A percentile compares a stretch with the other conserved stretches of the same genome.
These are phyloP conservation scores for Barnettozyma hawaiiensis DNA, from an alignment of 1,139 yeast genomes.

Conservation along the genomic window DNA sequence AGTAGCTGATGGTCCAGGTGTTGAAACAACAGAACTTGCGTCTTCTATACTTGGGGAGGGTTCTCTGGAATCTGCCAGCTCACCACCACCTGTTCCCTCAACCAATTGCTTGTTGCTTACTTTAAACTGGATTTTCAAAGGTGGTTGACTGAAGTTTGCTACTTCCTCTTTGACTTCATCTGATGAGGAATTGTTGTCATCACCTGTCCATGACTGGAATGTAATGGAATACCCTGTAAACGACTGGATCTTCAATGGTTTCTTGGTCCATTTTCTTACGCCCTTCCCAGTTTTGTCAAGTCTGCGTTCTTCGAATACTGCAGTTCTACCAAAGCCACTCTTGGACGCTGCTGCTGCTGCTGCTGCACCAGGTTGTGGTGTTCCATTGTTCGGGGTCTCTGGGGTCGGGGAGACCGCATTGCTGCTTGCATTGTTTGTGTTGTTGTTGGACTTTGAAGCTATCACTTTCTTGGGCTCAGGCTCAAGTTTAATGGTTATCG, in stretches of 20 bases:
- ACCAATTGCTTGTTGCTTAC: conserved; percentile 9
- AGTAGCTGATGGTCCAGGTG: conserved; percentile 12
- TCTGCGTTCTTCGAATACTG: conserved; percentile 13
- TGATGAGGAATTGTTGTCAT: not conserved
- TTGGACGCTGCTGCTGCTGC: conserved; percentile 2
- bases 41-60: conserved; percentile 12
- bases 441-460: conserved; percentile 22
- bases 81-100: not conserved
- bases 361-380: conserved; percentile 5
- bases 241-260: conserved; percentile 44
- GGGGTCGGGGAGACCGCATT: conserved; percentile 8
- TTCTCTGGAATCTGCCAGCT: conserved; percentile 9
- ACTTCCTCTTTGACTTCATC: conserved; percentile 1
- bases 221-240: conserved; percentile 53
- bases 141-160: conserved; percentile 3
- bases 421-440: conserved; percentile 8
- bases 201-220: conserved; percentile 40
- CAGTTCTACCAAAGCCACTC: conserved; percentile 11
- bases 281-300: conserved; percentile 48
- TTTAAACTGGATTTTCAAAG: conserved; percentile 10
- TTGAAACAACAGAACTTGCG: conserved; percentile 9
- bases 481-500: conserved; percentile 6
- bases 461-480: conserved; percentile 14
- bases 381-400: conserved; percentile 3
- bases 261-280: conserved; percentile 47